Evolutionary conservation across 176 grass and related monocot genomes (phyloP), one percentile per base, ranked within the genome.

Genomic region (Avena eriantha): DNA sequence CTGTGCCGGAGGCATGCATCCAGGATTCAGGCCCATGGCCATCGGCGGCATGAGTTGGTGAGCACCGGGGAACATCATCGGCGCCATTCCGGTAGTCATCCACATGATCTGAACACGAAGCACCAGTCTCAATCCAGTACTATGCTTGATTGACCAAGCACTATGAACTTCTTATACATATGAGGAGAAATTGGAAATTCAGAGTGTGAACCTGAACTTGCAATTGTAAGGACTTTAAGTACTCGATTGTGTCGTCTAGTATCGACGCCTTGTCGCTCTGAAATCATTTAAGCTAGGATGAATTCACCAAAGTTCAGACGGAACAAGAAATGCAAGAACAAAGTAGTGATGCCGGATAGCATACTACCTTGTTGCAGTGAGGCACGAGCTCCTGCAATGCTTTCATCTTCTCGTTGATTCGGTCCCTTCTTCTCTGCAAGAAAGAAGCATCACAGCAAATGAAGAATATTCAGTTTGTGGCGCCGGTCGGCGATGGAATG

Each of bases 391-490:
- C 94, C 90, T 99, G 94, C 85, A 99, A 83, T 65, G 94, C 86
- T 41, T 81, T 83, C 89, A 99, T 91, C 88, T 94, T 98, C n/a
- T 99, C 97, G 36, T 99, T 99, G 85, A 99, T 96, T 60, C 92
- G 75, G 50, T 96, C 94, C 71, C 97, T 91, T 93, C 97, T 93
- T 91, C 90, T 96, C 92, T 96, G 78, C 67, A 69, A 64, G 12
- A 15, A 83, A 74, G 51, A 81, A 34, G 50, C 33, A 23, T 6
- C 4, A 86, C 3, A 35, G 29, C 39, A 51, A 80, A 80, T 72
- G 47, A 89, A 69, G 45, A 82, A 77, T 26, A 82, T 78, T 55
- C n/a, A 50, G 23, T 66, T 22, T n/a, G 12, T 8, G 19, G n/a
- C 1, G 39, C 39, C 57, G 56, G 18, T 3, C 50, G 31, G 26